Evolutionary conservation across 148 eudicot genomes (phyloP), one percentile per base, ranked within the genome.

Genomic region (Fagopyrum esculentum): DNA sequence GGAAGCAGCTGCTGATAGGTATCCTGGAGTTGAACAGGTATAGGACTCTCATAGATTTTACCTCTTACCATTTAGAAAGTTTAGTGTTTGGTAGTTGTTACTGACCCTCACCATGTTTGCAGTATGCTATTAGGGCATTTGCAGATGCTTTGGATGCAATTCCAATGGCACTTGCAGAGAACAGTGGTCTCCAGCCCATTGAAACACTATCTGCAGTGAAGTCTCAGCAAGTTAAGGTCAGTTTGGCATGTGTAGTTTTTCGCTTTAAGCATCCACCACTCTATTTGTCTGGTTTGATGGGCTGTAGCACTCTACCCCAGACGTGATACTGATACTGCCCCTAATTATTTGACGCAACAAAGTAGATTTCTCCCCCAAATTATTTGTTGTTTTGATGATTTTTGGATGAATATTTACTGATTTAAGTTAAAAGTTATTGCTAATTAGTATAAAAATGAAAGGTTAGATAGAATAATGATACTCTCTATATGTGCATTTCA

Each of bases 151-250:
- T 95, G 81, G 98, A 95, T 82, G 83, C 97, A 43, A 74, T 95
- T 77, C 98, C 98, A 29, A 90, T 95, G 96, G 98, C 98, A 16
- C 92, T 95, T 45, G 98, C 97, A 0, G 98, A 95, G 74, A 95
- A 95, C 79, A 92, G 98, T 78, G 98, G 98, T 74, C 97, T 95
- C 70, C 93, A 89, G 76, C 96, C 97, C 56, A 95, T 95, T 69
- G 98, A 92, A 85, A 95, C 97, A 69, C 80, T 95, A 44, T 89
- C 97, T 81, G 98, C 97, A 3, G 92, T 95, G 49, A 95, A 92
- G 81, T 82, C 92, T 77, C 98, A 90, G 87, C 98, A 95, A 81
- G 82, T 90, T 57, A 92, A 95, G 98, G 98, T 95, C 60, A 75
- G n/a, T 57, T 81, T 55, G 17, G 71, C 17, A 40, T 6, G 11